Evolutionary conservation across 352 stramenopile genomes (phyloP).

Genomic region (Pythium periplocum): DNA sequence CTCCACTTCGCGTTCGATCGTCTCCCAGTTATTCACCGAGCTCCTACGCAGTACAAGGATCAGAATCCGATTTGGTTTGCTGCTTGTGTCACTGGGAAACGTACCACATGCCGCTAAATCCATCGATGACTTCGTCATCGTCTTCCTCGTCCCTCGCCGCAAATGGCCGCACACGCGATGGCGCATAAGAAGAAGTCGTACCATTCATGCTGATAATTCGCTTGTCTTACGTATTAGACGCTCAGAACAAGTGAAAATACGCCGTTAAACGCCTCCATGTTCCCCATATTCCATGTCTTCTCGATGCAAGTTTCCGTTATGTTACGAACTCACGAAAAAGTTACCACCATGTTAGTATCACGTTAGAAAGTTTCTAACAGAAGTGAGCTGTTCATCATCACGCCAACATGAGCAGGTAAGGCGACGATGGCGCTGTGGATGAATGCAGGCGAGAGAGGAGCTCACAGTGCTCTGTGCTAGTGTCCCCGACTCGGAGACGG

Average conservation of each 20-base stretch:
- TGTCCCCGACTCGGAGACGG: slow-evolving; percentile 1
- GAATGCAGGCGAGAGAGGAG: too few relatives aligned
- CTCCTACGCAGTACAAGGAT: slow-evolving; percentile 1
- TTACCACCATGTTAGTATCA: neutral
- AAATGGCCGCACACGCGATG: neutral
- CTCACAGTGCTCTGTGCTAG: too few relatives aligned
- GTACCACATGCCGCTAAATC: slow-evolving; percentile 15
- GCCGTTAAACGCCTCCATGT: neutral
- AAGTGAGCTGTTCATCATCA: too few relatives aligned
- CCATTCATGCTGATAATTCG: too few relatives aligned
- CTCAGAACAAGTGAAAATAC: too few relatives aligned
- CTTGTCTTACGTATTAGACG: too few relatives aligned
- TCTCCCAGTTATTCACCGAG: slow-evolving; percentile 4
- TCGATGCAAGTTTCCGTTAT: neutral
- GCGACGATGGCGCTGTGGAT: too few relatives aligned
- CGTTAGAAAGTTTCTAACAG: neutral
- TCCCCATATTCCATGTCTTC: neutral
- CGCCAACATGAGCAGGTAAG: too few relatives aligned
- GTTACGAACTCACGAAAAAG: neutral
- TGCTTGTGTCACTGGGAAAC: neutral
- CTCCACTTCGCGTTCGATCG: slow-evolving; percentile 20
- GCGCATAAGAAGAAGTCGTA: neutral
- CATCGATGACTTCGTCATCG: slow-evolving; percentile 4
- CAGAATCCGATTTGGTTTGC: too few relatives aligned
- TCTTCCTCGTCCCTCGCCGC: neutral